phyloP scores from a whole-genome alignment of 805 yeast genomes.

The Ogataea methanolica region DNA sequence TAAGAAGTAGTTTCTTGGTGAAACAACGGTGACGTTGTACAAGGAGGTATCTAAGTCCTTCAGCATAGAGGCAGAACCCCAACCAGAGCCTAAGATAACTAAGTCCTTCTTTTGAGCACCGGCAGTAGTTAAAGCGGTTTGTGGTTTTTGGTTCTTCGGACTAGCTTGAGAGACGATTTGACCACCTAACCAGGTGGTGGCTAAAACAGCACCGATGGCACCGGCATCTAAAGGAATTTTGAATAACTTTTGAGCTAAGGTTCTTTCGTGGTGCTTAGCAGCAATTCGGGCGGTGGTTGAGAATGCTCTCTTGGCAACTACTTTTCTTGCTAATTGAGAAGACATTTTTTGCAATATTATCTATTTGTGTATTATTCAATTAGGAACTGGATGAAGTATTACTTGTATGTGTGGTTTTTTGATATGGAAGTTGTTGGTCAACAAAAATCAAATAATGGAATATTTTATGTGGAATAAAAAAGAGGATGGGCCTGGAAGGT shows the following conservation, averaged over 20 bases:
- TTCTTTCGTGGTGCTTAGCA: slow-evolving; percentile 13
- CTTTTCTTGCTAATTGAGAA: slow-evolving; percentile 10
- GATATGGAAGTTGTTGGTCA: no score
- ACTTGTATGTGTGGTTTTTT: no score
- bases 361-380: neutral
- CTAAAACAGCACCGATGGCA: slow-evolving; percentile 23
- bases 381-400: neutral
- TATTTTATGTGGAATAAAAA: no score
- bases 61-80: slow-evolving; percentile 51
- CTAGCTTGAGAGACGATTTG: slow-evolving; percentile 35
- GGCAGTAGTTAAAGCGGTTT: slow-evolving; percentile 37
- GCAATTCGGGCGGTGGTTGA: slow-evolving; percentile 15
- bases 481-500: no score
- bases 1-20: slow-evolving; percentile 52
- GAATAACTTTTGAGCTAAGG: slow-evolving; percentile 20
- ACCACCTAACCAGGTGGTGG: slow-evolving; percentile 34
- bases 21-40: slow-evolving; percentile 49
- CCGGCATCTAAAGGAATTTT: slow-evolving; percentile 25
- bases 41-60: slow-evolving; percentile 49
- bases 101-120: slow-evolving; percentile 41
- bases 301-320: slow-evolving; percentile 17
- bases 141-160: slow-evolving; percentile 42
- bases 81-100: slow-evolving; percentile 47
- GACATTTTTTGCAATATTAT: slow-evolving; percentile 6
- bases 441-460: no score